Evolutionary conservation across 2,329 filamentous ascomycete genomes (phyloP).

Genomic region (Eutypa lata): DNA sequence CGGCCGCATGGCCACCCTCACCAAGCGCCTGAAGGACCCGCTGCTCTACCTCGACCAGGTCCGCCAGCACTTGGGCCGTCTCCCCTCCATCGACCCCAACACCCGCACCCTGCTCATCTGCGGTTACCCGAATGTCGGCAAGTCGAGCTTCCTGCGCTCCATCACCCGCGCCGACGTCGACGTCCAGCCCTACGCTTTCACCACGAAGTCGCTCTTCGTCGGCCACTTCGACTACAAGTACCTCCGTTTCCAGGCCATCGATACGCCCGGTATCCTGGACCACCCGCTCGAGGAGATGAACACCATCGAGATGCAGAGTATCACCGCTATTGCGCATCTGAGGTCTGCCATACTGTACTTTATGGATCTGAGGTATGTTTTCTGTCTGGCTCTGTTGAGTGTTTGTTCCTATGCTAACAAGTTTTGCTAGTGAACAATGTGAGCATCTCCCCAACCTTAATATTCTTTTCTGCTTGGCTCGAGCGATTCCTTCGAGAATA

Average conservation of each 20-base stretch:
- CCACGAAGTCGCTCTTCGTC: conserved; percentile 94
- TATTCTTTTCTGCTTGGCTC: no score
- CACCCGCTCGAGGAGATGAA: conserved; percentile 99
- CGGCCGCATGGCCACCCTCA: conserved; percentile 97
- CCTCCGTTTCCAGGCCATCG: conserved; percentile 76
- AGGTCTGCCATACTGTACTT: conserved; percentile 95
- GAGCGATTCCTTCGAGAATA: no score
- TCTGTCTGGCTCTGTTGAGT: no score
- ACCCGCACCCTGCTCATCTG: conserved; percentile 94
- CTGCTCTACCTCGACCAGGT: conserved; percentile 95
- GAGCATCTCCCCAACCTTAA: neutral
- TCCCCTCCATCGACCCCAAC: conserved; percentile 97
- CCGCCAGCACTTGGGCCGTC: conserved; percentile 92
- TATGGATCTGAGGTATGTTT: conserved; percentile 69
- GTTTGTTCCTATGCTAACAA: no score
- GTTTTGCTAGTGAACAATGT: neutral
- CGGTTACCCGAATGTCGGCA: conserved; percentile 96
- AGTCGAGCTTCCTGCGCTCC: conserved; percentile 91
- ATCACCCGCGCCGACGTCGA: conserved; percentile 94
- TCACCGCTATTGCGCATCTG: conserved; percentile 95
- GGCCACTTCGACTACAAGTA: conserved; percentile 98
- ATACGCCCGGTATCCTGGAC: conserved; percentile 97
- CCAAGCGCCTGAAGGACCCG: conserved; percentile 90
- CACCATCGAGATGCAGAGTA: conserved; percentile 98
- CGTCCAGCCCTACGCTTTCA: conserved; percentile 97